Evolutionary conservation across 2,329 filamentous ascomycete genomes (phyloP), one percentile per base, ranked within the genome.

Genomic region (Microdochium nivale): DNA sequence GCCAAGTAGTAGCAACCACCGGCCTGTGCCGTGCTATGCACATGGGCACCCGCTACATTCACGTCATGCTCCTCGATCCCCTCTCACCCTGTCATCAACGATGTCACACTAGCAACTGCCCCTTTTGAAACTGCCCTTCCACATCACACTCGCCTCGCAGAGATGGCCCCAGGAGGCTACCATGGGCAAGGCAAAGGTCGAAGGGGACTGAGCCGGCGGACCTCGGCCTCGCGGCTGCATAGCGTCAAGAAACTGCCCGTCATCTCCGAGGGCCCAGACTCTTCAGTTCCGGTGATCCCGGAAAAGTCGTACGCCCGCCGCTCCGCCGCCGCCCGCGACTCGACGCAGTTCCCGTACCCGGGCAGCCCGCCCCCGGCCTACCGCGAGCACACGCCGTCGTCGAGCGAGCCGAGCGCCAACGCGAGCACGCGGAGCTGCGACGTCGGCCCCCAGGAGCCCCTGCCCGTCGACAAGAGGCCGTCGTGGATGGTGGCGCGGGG

Each of bases 161-260:
- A 44, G 14, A 44, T 44, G 40, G 10, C 40, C 9, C 40, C 7
- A 19, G 40, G 40, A 44, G 13, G 11, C 4, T 13, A 19, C 40
- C 7, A 19, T 8, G 40, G 40, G 23, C 19, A 44, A 8, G 40
- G 40, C 13, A 44, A 44, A 44, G n/a, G n/a, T 19, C 3, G 40
- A 21, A 7, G 40, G 16, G 40, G 40, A 13, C 19, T 44, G 40
- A 19, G 40, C 14, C 3, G 13, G 21, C 40, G 40, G 21, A 44
- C 40, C 5, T 44, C 40, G 40, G 40, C 40, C 3, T 44, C 40
- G 21, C 40, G 40, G 9, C 40, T 44, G 40, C 40, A 51, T 49
- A 57, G 55, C 54, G 57, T 65, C 48, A 60, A 62, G 32, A 60
- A 61, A 35, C 64, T 73, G 61, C 68, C 70, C 21, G 60, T 69